Evolutionary conservation across 139 green algal genomes (phyloP), one percentile per base, ranked within the genome.

Genomic region (Edaphochlamys debaryana): DNA sequence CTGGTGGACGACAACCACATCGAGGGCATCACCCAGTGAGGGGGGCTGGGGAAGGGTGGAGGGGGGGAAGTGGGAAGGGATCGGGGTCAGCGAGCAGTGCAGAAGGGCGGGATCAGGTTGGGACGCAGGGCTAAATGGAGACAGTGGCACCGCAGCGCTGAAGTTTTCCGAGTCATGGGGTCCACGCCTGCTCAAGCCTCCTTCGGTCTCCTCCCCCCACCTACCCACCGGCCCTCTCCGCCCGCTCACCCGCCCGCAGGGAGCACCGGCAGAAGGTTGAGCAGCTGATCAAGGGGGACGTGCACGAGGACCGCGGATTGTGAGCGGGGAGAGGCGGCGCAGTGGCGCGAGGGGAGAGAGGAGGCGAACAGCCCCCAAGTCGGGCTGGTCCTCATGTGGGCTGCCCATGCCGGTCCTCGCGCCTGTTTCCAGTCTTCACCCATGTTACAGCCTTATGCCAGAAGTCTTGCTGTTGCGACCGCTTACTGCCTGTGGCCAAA

Each of bases 1-100:
- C 86, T 96, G 36, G 74, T 96, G 17, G 93, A 95, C 41, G 80
- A 91, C 30, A 77, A 83, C 64, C 38, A 75, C 77, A 75, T 83
- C 32, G 77, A 83, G 36, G 63, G 36, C 25, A 75, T 83, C 32
- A 36, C 25, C 27, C 19, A n/a, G 77, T 71, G 73, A 67, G 71
- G 37, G 30, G 22, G 38, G 38, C 2, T 3, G 37, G 15, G 64
- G 23, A 6, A 1, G 64, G 64, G 15, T 15, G 25, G 27, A 37
- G 58, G 58, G 54, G 62, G 15, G 38, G 30, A 42, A 3, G 30
- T 2, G 17, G 3, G 58, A n/a, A 25, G 29, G 5, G 38, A 38
- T 37, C 7, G 38, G 37, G n/a, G 38, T 36, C 38, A n/a, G 34
- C 17, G 38, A 11, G 40, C 27, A 41, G 9, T 19, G 67, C 40